Base-by-base conservation (phyloP, 805 yeast genomes). In the Cyberlindnera maritima region DNA sequence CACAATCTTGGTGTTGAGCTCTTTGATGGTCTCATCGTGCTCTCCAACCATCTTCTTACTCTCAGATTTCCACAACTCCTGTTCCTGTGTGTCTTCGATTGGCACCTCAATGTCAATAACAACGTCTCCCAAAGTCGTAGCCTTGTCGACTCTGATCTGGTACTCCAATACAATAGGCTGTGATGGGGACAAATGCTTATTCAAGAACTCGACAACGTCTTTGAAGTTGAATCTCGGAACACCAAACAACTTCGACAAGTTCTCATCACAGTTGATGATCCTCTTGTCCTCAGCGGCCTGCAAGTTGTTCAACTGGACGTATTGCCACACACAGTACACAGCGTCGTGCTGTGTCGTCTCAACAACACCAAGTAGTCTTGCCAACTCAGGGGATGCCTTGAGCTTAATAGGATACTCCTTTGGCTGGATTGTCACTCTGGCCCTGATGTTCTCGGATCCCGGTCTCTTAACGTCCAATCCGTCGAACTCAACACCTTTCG, bases 301-400 rank as follows among this genome's bases (percentile, higher is more conserved):
- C 46, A 88, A 67, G 53, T 81, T 77, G 62, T 85, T 85, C 63
- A 78, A 77, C 55, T 85, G 78, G 17, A 81, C 76, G 61, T 88
- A 89, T 64, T 85, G 89, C 89, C 95, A 89, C 32, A 88, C 65
- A 11, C 81, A 76, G 56, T 80, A 90, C 38, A 87, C 84, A 39
- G 88, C 81, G 46, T 88, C 96, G 49, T 92, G 95, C 62, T 90
- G 90, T 5, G 95, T 84, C 28, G 87, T 83, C 62, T 88, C 96
- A 23, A 74, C 69, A 31, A 80, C 75, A 19, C 97, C 97, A 28
- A 89, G 70, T 39, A 94, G 72, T 43, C 78, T 75, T 4, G 91
- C 72, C 64, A 94, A 66, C 54, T 76, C 82, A 11, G 82, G 80
- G 17, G 86, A 77, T 36, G 89, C 75, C 58, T 76, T 78, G 46